These are phyloP conservation scores for Tetrahymena borealis DNA, from an alignment of 73 alveolate genomes.

Conservation along the genomic window DNA sequence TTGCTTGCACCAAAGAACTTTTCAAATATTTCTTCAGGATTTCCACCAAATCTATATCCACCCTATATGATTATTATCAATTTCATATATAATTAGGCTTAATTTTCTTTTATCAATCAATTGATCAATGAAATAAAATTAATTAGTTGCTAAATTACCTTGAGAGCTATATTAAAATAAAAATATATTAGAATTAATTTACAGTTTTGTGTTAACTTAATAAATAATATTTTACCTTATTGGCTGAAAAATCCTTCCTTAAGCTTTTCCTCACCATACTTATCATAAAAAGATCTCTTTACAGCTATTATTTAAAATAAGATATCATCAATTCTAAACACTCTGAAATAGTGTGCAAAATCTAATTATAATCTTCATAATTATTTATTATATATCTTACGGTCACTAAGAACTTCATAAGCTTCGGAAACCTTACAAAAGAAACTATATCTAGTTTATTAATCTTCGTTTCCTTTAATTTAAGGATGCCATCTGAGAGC, in stretches of 20 bases:
- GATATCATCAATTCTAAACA: neutral
- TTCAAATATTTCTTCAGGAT: conserved; percentile 91
- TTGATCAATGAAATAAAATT: neutral
- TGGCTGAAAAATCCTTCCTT: conserved; percentile 82
- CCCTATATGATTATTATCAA: conserved; percentile 51
- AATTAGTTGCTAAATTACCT: conserved; percentile 8
- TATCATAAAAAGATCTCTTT: conserved; percentile 72
- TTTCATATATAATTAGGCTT: too few relatives aligned
- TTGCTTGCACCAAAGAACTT: conserved; percentile 88
- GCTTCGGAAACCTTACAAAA: conserved; percentile 89
- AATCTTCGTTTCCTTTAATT: conserved; percentile 52
- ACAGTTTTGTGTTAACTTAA: neutral
- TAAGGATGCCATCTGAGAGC: conserved; percentile 89
- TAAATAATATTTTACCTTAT: conserved; percentile 2
- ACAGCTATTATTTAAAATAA: neutral
- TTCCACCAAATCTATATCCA: conserved; percentile 86
- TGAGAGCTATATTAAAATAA: neutral
- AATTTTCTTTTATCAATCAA: too few relatives aligned
- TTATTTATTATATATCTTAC: conserved; percentile 1
- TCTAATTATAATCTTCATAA: conserved; percentile 8
- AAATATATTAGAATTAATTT: too few relatives aligned
- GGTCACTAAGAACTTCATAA: conserved; percentile 84
- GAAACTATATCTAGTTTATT: conserved; percentile 62
- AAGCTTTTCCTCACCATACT: conserved; percentile 81
- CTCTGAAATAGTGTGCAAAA: neutral